These are phyloP conservation scores for Encephalitozoon cuniculi DNA, from an alignment of 371 early-diverging fungal genomes.

Conservation along the genomic window DNA sequence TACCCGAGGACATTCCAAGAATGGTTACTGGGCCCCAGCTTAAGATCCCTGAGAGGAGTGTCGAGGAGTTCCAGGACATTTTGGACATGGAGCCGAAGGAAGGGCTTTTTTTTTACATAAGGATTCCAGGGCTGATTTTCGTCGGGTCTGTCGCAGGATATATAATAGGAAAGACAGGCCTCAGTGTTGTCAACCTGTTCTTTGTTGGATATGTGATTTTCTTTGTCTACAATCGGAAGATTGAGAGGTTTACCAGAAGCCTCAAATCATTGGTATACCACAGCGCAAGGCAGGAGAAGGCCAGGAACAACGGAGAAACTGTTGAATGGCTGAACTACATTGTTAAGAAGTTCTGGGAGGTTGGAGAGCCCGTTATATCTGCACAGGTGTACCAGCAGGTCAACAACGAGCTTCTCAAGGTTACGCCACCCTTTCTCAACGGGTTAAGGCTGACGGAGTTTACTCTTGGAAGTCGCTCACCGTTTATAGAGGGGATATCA, in stretches of 20 bases:
- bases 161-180: constrained; percentile 51
- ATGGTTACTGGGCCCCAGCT: neutral
- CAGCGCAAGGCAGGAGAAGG: constrained; percentile 40
- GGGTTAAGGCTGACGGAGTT: constrained; percentile 76
- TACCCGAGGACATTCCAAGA: constrained; percentile 14
- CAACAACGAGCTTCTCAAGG: constrained; percentile 54
- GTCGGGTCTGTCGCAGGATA: constrained; percentile 49
- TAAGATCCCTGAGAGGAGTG: neutral
- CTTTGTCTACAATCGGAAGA: constrained; percentile 49
- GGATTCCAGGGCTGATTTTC: constrained; percentile 57
- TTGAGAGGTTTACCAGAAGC: constrained; percentile 55
- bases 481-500: constrained; percentile 71
- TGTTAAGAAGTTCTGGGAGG: constrained; percentile 75
- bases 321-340: constrained; percentile 92
- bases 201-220: constrained; percentile 54
- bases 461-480: constrained; percentile 85
- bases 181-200: constrained; percentile 47
- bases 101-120: constrained; percentile 45
- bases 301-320: constrained; percentile 64
- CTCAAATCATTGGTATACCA: constrained; percentile 53
- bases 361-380: constrained; percentile 79
- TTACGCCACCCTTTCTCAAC: constrained; percentile 72
- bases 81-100: constrained; percentile 52
- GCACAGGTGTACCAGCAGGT: constrained; percentile 68
- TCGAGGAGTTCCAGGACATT: constrained; percentile 43